Evolutionary conservation across 805 yeast species (phyloP).

Genomic region (Saccharomyces eubayanus): DNA sequence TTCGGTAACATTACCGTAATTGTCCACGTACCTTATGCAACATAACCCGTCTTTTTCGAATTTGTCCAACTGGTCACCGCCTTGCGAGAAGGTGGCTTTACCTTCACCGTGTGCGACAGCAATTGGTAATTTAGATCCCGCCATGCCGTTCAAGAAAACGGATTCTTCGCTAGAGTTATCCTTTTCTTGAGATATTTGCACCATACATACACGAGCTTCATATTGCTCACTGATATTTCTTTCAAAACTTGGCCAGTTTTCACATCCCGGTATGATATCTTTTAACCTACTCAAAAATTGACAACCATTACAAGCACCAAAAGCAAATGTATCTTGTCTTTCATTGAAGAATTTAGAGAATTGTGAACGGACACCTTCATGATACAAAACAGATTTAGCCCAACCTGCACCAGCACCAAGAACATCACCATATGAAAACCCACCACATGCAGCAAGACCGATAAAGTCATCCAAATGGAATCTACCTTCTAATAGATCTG

Average conservation of each 20-base stretch:
- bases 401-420: slow-evolving; percentile 98
- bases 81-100: slow-evolving; percentile 57
- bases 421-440: slow-evolving; percentile 97
- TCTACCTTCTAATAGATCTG: slow-evolving; percentile 71
- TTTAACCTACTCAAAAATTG: slow-evolving; percentile 87
- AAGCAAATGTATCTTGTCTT: slow-evolving; percentile 86
- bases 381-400: slow-evolving; percentile 92
- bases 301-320: slow-evolving; percentile 98
- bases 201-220: slow-evolving; percentile 89
- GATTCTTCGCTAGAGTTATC: slow-evolving; percentile 37
- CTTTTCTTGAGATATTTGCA: slow-evolving; percentile 58
- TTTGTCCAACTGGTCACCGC: slow-evolving; percentile 36
- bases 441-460: slow-evolving; percentile 98
- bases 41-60: slow-evolving; percentile 49
- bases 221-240: slow-evolving; percentile 88
- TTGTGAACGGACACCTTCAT: slow-evolving; percentile 65
- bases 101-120: slow-evolving; percentile 99
- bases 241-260: slow-evolving; percentile 92
- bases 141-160: slow-evolving; percentile 82
- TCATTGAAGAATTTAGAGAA: slow-evolving; percentile 75
- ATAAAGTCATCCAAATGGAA: slow-evolving; percentile 70
- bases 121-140: slow-evolving; percentile 88
- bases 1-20: slow-evolving; percentile 77
- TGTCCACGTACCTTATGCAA: slow-evolving; percentile 78
- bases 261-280: slow-evolving; percentile 73